These are phyloP conservation scores for Hibiscus syriacus DNA, from an alignment of 345 rosid species.

Conservation along the genomic window DNA sequence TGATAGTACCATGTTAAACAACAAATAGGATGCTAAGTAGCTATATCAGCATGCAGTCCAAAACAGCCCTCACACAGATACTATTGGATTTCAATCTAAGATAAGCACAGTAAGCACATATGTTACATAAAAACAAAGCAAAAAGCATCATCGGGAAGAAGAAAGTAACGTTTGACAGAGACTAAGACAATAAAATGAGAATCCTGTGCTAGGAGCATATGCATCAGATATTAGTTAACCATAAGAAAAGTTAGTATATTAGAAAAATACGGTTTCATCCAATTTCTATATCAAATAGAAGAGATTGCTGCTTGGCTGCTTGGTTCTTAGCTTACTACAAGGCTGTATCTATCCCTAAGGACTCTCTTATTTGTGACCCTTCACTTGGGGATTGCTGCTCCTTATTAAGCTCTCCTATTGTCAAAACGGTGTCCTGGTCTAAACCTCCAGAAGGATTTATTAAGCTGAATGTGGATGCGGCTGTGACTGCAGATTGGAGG, in stretches of 20 bases:
- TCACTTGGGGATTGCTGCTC: too few species aligned
- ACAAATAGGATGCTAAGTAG: neutral
- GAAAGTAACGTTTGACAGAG: neutral
- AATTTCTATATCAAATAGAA: neutral
- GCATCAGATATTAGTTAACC: neutral
- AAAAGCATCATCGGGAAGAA: neutral
- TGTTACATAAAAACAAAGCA: neutral
- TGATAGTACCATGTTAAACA: conserved; percentile 17
- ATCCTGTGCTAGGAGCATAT: neutral
- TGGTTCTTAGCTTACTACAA: too few species aligned
- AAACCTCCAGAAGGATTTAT: too few species aligned
- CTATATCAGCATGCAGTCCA: neutral
- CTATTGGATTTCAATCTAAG: neutral
- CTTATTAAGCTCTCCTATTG: too few species aligned
- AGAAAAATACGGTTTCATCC: neutral
- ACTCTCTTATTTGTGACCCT: too few species aligned
- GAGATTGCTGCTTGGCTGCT: too few species aligned
- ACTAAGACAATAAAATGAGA: neutral
- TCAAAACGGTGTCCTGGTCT: too few species aligned
- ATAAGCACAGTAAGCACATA: neutral
- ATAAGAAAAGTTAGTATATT: neutral
- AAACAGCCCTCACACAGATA: neutral
- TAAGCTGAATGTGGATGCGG: too few species aligned
- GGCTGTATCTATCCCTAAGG: too few species aligned
- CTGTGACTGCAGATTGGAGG: too few species aligned